Evolutionary conservation across 768 basidiomycete genomes (phyloP), one percentile per base, ranked within the genome.

Genomic region (Suillus placidus): DNA sequence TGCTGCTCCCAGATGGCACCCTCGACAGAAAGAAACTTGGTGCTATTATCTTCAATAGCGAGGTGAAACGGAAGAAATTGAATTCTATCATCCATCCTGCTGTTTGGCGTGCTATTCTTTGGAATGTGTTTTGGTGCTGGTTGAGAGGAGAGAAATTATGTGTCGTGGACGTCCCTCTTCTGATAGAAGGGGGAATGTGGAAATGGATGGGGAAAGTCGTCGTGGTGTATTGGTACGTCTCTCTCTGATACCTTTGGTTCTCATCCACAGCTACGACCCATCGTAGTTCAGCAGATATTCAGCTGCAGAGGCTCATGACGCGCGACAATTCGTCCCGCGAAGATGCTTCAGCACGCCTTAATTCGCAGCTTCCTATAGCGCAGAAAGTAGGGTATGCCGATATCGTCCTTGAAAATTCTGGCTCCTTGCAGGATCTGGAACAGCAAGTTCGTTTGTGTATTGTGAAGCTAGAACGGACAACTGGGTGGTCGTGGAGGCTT

Each of bases 81-180:
- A 98, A 98, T 70, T 74, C 79, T 8, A 96, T 99, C 69, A 87
- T 95, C 7, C 97, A 99, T 74, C 97, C 97, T 6, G 91, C 92
- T 0, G 93, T 99, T n/a, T 79, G 89, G 61, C 82, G 84, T 67
- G 87, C 85, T n/a, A 92, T 98, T 84, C 71, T 90, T 12, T 85
- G 83, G 83, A 80, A 81, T 61, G 84, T 96, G 4, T 55, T 94
- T 60, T 79, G 80, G 64, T 80, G 81, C 64, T 99, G 96, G 94
- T 57, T 94, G 55, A 79, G 78, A 47, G 97, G 97, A 8, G 81
- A 93, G 71, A 89, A 85, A 73, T 81, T 91, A 45, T 93, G 91
- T 67, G 83, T 98, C 3, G 77, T 99, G 69, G 97, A 99, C 76
- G 92, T 97, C 6, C 97, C 97, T 38, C 78, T 99, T 60, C 80